Conservation (phyloP, 164 flowering plant genomes). For the Kingdonia uniflora region DNA sequence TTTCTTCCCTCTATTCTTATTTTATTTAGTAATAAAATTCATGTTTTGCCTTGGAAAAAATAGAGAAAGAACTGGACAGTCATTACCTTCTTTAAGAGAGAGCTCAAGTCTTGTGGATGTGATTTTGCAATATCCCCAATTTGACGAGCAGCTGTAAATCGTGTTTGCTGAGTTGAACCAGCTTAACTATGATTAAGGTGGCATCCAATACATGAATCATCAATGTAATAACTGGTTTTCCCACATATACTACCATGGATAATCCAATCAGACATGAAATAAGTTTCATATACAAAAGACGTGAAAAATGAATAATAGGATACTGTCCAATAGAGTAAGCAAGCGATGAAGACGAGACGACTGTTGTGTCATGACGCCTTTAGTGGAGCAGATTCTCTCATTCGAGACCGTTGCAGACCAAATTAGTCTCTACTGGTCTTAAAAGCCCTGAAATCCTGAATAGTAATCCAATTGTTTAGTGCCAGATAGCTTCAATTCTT, state of each 20-base stretch:
- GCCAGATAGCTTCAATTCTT: too few relatives aligned
- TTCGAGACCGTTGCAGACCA: slow-evolving; percentile 5
- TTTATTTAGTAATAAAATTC: too few relatives aligned
- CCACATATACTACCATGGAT: too few relatives aligned
- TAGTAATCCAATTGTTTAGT: too few relatives aligned
- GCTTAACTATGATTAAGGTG: slow-evolving; percentile 25
- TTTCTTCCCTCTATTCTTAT: too few relatives aligned
- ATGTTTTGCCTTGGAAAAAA: too few relatives aligned
- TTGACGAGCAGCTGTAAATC: slow-evolving; percentile 92
- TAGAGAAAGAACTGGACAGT: neutral
- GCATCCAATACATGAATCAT: neutral
- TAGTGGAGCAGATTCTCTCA: slow-evolving; percentile 14
- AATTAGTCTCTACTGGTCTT: neutral
- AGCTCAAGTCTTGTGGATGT: slow-evolving; percentile 77
- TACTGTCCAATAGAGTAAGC: slow-evolving; percentile 84
- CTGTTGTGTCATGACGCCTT: slow-evolving; percentile 66
- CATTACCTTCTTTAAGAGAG: slow-evolving; percentile 70
- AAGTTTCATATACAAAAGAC: neutral
- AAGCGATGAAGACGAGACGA: slow-evolving; percentile 88
- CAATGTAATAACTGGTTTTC: too few relatives aligned
- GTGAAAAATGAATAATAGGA: slow-evolving; percentile 17
- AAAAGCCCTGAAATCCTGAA: neutral
- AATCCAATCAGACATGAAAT: neutral
- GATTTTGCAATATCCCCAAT: slow-evolving; percentile 91
- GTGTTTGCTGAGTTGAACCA: slow-evolving; percentile 91